Base-by-base conservation (phyloP, 176 grass and related monocot genomes). In the Bonia amplexicaulis region DNA sequence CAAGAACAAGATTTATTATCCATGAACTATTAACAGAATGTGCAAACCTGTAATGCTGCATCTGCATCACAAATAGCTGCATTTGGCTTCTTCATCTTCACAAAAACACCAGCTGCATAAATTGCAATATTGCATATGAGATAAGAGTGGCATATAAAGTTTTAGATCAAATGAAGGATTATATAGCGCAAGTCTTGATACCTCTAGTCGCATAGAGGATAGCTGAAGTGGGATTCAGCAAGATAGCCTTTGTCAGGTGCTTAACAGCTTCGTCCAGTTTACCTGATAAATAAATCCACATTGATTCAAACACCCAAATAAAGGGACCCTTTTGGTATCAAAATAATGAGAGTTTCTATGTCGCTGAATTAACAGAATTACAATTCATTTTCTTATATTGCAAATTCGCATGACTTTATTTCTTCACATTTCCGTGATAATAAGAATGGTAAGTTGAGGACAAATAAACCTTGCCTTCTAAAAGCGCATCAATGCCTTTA, bases 21-120 rank as follows among this genome's bases (percentile, higher is more conserved):
- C n/a, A 25, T 23, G 40, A 85, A 51, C 61, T 20, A 66, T 22
- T 44, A 68, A 83, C 9, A 62, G 26, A 54, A 81, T 51, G 20
- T 42, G 33, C 76, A 57, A 88, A 92, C 93, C 90, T 92, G 85
- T 47, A 92, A 75, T 71, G 93, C 82, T 86, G 81, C 83, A 80
- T 94, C 90, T 26, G 93, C 90, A 89, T 94, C 93, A 83, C 76
- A 39, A 87, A 94, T 92, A 67, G 93, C 90, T 64, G 87, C 87
- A 83, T 92, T 94, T 76, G 78, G 90, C 85, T 90, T 94, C 22
- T 85, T 87, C 63, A 90, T 45, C 74, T 88, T 88, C 58, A 83
- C 74, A 83, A 83, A 88, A 82, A 90, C 82, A 86, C 78, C 78
- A 79, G 90, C 93, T 92, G 81, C 73, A 67, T 80, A 84, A 76